A percentile compares a stretch with the other conserved stretches of the same genome.
Conservation (phyloP, 306 rosid species). For the Mimosa bimucronata region DNA sequence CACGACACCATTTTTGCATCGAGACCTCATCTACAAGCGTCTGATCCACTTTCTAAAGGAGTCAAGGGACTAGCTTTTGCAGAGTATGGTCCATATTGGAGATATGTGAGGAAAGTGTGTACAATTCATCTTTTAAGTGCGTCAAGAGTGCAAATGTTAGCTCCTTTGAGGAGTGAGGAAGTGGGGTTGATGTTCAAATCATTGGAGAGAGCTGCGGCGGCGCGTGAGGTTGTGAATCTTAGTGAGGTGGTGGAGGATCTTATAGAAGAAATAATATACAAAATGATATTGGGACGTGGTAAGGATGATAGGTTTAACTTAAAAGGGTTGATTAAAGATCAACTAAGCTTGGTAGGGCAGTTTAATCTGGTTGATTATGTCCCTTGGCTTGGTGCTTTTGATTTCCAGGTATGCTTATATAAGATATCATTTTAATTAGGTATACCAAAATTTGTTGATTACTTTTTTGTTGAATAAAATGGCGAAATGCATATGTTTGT, state of each 20-base stretch:
- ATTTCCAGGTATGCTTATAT: too few relatives aligned
- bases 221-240: conserved; percentile 30
- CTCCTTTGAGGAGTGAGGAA: conserved; percentile 34
- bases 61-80: conserved; percentile 29
- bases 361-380: conserved; percentile 2
- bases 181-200: background rate
- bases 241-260: background rate
- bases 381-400: background rate
- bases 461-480: too few relatives aligned
- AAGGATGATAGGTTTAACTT: background rate
- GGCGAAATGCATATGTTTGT: too few relatives aligned
- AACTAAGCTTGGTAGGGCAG: background rate
- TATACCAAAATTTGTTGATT: too few relatives aligned
- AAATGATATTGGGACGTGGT: conserved; percentile 28
- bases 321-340: background rate
- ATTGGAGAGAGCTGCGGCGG: background rate
- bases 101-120: conserved; percentile 45
- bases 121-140: conserved; percentile 30
- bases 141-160: conserved; percentile 37
- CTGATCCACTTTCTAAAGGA: background rate
- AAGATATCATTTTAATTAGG: too few relatives aligned
- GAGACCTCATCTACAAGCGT: conserved; percentile 16
- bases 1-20: conserved; percentile 38
- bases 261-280: conserved; percentile 1
- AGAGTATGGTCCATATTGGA: conserved; percentile 46